Percentiles rank a stretch among this genome's conserved stretches.
Conservation (phyloP, 495 filamentous ascomycete genomes). For the Massariosphaeria phaeospora region DNA sequence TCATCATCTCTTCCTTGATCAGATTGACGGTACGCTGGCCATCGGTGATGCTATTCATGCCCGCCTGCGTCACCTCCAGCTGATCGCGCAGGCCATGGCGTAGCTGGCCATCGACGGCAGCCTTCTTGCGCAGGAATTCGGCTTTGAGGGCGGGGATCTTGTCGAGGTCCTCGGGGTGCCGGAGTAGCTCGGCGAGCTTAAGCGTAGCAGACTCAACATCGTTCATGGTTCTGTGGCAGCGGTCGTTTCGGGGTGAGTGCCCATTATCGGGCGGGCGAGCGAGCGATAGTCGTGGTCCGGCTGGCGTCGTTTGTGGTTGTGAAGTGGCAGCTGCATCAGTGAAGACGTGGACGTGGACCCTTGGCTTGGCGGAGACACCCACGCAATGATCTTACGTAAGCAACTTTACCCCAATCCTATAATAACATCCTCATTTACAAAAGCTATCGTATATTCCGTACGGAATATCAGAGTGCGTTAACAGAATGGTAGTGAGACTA, state of each 20-base stretch:
- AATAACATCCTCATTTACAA: too few species aligned
- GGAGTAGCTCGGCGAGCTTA: conserved; percentile 69
- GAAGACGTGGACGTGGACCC: not conserved
- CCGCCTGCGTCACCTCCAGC: conserved; percentile 83
- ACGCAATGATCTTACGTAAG: too few species aligned
- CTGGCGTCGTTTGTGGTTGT: not conserved
- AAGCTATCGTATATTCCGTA: too few species aligned
- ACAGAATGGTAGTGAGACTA: too few species aligned
- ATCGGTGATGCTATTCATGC: conserved; percentile 79
- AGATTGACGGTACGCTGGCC: conserved; percentile 80
- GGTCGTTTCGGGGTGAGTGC: not conserved
- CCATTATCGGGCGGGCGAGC: not conserved
- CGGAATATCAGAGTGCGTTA: too few species aligned
- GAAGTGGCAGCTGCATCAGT: not conserved
- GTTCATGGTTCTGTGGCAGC: conserved; percentile 40
- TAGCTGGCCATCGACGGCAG: conserved; percentile 81
- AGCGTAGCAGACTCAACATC: conserved; percentile 48
- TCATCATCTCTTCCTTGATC: conserved; percentile 96
- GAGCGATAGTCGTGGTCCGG: not conserved
- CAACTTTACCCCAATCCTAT: too few species aligned
- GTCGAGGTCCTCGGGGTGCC: conserved; percentile 81
- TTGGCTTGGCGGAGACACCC: too few species aligned
- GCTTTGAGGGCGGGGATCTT: conserved; percentile 85
- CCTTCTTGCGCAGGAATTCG: conserved; percentile 93
- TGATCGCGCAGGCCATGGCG: conserved; percentile 82